Base-by-base conservation (phyloP, 2,329 filamentous ascomycete genomes). In the Fonsecaea erecta region DNA sequence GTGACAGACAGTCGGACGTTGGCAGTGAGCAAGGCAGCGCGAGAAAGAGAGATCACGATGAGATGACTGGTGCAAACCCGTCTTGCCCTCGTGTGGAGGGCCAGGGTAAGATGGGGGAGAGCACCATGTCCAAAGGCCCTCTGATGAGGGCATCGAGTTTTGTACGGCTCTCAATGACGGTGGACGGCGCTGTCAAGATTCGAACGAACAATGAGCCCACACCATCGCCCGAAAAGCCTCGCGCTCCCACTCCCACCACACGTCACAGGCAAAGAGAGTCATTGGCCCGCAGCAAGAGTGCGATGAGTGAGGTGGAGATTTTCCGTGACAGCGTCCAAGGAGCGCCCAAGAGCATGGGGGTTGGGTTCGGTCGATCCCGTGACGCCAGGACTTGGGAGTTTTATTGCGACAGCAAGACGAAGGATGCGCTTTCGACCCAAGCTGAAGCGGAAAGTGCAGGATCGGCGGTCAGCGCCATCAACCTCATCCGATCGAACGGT, bases 351-450 rank as follows among this genome's bases (percentile, higher is more conserved):
- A 51, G 55, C 26, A 51, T 66, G 5, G 81, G 82, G 37, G 79
- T 89, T 18, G 79, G 81, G 35, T 87, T 88, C 62, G 91, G 91
- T 61, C 86, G 94, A 63, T 97, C 93, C 63, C 88, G 92, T 61
- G 91, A 97, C 76, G 91, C 93, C 18, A 88, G 93, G 57, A 91
- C 90, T 6, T 97, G 94, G 94, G 92, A 96, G 74, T 92, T 92
- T 63, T 93, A 91, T 79, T 94, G 92, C 73, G 92, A 96, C 74
- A 88, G 89, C 7, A 91, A 95, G 70, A 82, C 86, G 58, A 88
- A 90, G 51, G 91, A 92, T 73, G 90, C 92, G 70, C 80, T 97
- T 62, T 93, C 89, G 24, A 86, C 86, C n/a, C 90, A 92, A 70
- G 90, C 91, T 9, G 90, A 94, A 77, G 88, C 91, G 71, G 92